Evolutionary conservation across 805 yeast genomes (phyloP).

Genomic region (Wickerhamomyces strasburgensis): DNA sequence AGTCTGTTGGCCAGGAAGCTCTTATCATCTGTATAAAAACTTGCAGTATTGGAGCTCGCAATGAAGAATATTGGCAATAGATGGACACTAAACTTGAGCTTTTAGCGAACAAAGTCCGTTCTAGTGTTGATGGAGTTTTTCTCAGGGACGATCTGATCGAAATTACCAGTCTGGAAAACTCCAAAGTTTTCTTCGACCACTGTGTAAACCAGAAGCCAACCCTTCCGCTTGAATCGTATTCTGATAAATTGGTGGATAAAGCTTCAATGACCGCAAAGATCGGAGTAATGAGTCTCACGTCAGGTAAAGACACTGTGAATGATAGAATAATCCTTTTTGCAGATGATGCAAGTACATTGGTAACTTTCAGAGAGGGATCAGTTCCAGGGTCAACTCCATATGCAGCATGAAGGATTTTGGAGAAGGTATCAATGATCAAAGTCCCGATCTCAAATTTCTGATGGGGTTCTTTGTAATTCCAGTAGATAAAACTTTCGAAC

Average conservation of each 20-base stretch:
- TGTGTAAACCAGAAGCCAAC: constrained; percentile 42
- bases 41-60: constrained; percentile 49
- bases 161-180: constrained; percentile 52
- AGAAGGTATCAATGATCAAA: constrained; percentile 48
- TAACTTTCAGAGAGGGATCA: constrained; percentile 35
- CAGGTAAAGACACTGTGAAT: constrained; percentile 51
- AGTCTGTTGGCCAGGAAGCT: constrained; percentile 50
- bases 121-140: constrained; percentile 58
- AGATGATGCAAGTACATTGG: constrained; percentile 46
- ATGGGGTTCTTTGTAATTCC: constrained; percentile 54
- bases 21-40: constrained; percentile 54
- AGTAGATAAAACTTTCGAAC: constrained; percentile 67
- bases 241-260: constrained; percentile 32
- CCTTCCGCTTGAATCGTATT: constrained; percentile 37
- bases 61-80: constrained; percentile 43
- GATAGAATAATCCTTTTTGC: constrained; percentile 46
- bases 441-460: constrained; percentile 63
- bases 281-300: constrained; percentile 50
- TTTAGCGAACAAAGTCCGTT: constrained; percentile 49
- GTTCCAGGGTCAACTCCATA: constrained; percentile 47
- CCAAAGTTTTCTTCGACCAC: constrained; percentile 48
- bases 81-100: constrained; percentile 53
- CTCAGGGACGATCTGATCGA: constrained; percentile 49
- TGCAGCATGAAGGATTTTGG: constrained; percentile 45
- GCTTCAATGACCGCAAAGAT: constrained; percentile 45